These are phyloP conservation scores for Polysphondylium violaceum DNA, from an alignment of 78 protist species.

Conservation along the genomic window DNA sequence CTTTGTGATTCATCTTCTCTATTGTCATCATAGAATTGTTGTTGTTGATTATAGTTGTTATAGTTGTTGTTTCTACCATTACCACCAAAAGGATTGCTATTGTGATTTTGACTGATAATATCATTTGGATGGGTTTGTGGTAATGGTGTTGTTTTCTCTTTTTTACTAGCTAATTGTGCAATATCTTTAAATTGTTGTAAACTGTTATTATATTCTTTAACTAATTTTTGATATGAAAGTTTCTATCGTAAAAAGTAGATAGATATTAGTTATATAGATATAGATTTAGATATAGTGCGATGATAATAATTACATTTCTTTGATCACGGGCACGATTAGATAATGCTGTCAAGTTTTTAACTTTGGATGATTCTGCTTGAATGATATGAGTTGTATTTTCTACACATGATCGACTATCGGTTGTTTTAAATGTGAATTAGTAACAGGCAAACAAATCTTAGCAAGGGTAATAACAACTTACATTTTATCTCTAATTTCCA, in stretches of 20 bases:
- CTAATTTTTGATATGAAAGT: conserved; percentile 56
- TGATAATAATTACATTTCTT: neutral
- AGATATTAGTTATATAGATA: neutral
- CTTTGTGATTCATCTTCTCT: conserved; percentile 54
- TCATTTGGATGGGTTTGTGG: conserved; percentile 7
- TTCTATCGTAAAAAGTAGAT: conserved; percentile 3
- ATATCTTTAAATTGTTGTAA: conserved; percentile 59
- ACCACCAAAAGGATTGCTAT: neutral
- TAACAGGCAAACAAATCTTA: neutral
- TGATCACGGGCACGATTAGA: conserved; percentile 40
- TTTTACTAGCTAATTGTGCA: conserved; percentile 57
- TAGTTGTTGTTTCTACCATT: conserved; percentile 9
- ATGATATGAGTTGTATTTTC: conserved; percentile 49
- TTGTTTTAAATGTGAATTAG: neutral
- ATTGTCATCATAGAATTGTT: conserved; percentile 41
- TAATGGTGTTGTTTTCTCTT: conserved; percentile 67
- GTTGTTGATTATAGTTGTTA: neutral
- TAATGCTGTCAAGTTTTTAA: conserved; percentile 41
- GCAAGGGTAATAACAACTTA: neutral
- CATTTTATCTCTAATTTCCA: conserved; percentile 77
- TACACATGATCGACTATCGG: conserved; percentile 66
- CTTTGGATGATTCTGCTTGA: conserved; percentile 43
- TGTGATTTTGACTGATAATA: conserved; percentile 22
- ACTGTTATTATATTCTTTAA: conserved; percentile 47
- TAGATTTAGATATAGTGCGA: neutral